These are phyloP conservation scores for Teratosphaeria gauchensis DNA, from an alignment of 2,329 filamentous ascomycete species.

Conservation along the genomic window DNA sequence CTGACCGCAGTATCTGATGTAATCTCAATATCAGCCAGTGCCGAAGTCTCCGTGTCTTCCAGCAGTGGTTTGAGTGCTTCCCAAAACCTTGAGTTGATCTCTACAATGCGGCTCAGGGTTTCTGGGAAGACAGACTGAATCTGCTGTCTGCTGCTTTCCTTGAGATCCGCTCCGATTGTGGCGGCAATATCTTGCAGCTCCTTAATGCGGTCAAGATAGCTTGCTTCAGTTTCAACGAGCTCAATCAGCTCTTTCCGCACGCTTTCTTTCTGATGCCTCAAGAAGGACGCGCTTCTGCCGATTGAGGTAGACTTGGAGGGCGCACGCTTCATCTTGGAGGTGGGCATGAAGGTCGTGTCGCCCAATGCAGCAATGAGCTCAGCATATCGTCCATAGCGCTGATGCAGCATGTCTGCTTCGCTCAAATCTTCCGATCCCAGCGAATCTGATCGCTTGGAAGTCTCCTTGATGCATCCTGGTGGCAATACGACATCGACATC, in stretches of 20 bases:
- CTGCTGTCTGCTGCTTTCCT: slow-evolving; percentile 62
- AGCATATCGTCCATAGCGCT: slow-evolving; percentile 68
- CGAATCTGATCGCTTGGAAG: slow-evolving; percentile 9
- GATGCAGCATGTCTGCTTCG: slow-evolving; percentile 37
- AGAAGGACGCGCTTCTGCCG: slow-evolving; percentile 68
- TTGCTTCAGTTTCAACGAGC: slow-evolving; percentile 83
- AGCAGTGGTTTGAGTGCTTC: slow-evolving; percentile 65
- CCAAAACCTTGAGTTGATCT: slow-evolving; percentile 73
- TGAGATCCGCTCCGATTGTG: slow-evolving; percentile 70
- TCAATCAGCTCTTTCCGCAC: slow-evolving; percentile 83
- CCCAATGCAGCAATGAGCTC: slow-evolving; percentile 70
- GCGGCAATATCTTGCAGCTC: slow-evolving; percentile 79
- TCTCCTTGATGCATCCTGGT: slow-evolving; percentile 53
- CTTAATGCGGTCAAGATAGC: slow-evolving; percentile 59
- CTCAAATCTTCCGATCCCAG: slow-evolving; percentile 16
- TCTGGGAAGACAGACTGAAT: slow-evolving; percentile 67
- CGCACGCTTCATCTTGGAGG: slow-evolving; percentile 70
- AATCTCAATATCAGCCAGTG: slow-evolving; percentile 63
- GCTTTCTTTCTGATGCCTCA: slow-evolving; percentile 71
- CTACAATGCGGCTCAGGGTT: slow-evolving; percentile 69
- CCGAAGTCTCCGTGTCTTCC: slow-evolving; percentile 74
- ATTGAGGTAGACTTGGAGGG: slow-evolving; percentile 77
- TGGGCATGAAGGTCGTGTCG: slow-evolving; percentile 77
- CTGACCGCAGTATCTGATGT: slow-evolving; percentile 31
- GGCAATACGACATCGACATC: slow-evolving; percentile 84